A percentile compares a stretch with the other conserved stretches of the same genome.
Evolutionary conservation across 2,329 filamentous ascomycete species (phyloP).

Genomic region (Fusarium keratoplasticum): DNA sequence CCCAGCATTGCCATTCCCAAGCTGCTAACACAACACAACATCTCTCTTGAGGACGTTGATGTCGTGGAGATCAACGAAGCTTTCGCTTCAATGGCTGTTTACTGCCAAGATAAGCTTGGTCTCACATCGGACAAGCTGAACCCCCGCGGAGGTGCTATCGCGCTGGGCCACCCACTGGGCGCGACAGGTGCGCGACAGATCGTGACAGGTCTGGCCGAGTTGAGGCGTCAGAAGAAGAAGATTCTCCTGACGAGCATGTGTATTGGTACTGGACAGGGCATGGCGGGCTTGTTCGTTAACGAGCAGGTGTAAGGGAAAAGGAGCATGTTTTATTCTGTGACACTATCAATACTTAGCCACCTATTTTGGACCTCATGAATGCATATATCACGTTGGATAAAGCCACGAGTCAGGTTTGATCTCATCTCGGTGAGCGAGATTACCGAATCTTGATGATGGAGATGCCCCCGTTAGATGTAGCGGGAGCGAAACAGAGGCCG

Average conservation of each 20-base stretch:
- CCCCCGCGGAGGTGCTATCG: constrained; percentile 83
- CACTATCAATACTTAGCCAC: constrained; percentile 20
- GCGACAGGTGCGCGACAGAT: constrained; percentile 84
- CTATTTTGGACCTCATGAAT: not conserved
- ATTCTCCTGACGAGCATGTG: constrained; percentile 93
- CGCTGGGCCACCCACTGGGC: constrained; percentile 85
- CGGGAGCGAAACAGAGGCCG: not conserved
- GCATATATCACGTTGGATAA: not conserved
- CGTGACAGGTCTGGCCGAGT: constrained; percentile 89
- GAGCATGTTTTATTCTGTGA: constrained; percentile 28
- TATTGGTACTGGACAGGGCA: constrained; percentile 76
- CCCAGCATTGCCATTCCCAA: constrained; percentile 82
- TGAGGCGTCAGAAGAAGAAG: constrained; percentile 87
- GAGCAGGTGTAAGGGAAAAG: constrained; percentile 54
- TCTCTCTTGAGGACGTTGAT: constrained; percentile 86
- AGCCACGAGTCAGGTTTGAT: constrained; percentile 20
- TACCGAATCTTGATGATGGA: constrained; percentile 21
- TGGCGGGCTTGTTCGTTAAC: constrained; percentile 75
- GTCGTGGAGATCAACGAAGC: constrained; percentile 97
- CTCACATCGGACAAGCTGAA: constrained; percentile 84
- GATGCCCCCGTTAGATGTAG: not conserved
- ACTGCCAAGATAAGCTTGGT: constrained; percentile 81
- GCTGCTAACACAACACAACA: constrained; percentile 82
- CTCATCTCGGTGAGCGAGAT: constrained; percentile 27
- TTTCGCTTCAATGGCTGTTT: constrained; percentile 97